phyloP scores from a whole-genome alignment of 805 yeast species.

The Metschnikowia lachancei region DNA sequence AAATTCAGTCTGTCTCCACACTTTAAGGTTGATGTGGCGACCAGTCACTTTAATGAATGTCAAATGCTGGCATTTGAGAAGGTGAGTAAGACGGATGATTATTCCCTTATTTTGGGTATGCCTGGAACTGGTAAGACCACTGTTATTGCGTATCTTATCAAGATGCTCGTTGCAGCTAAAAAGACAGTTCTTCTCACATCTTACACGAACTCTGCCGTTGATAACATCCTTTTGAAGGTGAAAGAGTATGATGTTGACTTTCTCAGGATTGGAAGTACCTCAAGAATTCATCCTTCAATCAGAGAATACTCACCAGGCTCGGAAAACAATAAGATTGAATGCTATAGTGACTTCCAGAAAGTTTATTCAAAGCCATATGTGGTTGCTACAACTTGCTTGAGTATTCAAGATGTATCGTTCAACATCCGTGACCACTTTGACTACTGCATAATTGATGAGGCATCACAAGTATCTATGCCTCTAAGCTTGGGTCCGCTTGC shows the following conservation, averaged over 20 bases:
- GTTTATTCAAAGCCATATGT: slow-evolving; percentile 59
- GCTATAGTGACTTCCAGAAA: slow-evolving; percentile 45
- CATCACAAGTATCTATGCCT: slow-evolving; percentile 93
- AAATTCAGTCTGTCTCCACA: slow-evolving; percentile 30
- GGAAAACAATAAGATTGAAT: slow-evolving; percentile 27
- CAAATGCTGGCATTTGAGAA: slow-evolving; percentile 68
- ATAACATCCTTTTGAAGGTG: slow-evolving; percentile 81
- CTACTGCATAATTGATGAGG: slow-evolving; percentile 94
- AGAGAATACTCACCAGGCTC: slow-evolving; percentile 49
- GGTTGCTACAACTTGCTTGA: slow-evolving; percentile 87
- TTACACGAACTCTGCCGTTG: slow-evolving; percentile 95
- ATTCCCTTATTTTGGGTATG: slow-evolving; percentile 86
- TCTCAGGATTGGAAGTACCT: slow-evolving; percentile 62
- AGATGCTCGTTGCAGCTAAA: slow-evolving; percentile 53
- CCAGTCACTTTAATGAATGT: slow-evolving; percentile 56
- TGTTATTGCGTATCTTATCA: slow-evolving; percentile 73
- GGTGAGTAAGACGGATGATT: slow-evolving; percentile 67
- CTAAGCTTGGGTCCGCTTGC: slow-evolving; percentile 84
- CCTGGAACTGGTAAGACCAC: slow-evolving; percentile 98
- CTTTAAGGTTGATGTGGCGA: slow-evolving; percentile 16
- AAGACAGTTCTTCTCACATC: slow-evolving; percentile 77
- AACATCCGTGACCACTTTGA: slow-evolving; percentile 61
- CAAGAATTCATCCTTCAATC: slow-evolving; percentile 62
- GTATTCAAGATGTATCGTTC: slow-evolving; percentile 64
- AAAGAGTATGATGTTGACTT: slow-evolving; percentile 39